phyloP scores from a whole-genome alignment of 768 basidiomycete genomes.

The Leccinellum albellum region DNA sequence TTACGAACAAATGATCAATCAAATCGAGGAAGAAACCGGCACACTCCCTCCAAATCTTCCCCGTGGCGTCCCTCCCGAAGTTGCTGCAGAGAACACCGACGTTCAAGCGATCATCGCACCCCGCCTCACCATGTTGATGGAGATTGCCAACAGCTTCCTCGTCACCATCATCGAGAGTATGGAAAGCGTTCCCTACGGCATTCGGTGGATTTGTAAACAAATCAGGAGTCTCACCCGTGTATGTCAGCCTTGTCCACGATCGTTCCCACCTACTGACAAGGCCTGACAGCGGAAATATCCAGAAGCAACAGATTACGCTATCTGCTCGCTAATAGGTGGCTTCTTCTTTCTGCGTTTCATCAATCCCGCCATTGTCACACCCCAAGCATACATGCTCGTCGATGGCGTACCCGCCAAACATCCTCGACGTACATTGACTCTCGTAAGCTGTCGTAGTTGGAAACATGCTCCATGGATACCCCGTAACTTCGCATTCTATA shows the following conservation, averaged over 20 bases:
- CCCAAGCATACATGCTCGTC: slow-evolving; percentile 99
- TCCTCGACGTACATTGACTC: slow-evolving; percentile 90
- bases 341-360: slow-evolving; percentile 99
- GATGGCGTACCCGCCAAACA: slow-evolving; percentile 98
- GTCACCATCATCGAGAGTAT: slow-evolving; percentile 97
- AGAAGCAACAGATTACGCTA: slow-evolving; percentile 96
- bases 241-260: slow-evolving; percentile 22
- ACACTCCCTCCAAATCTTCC: slow-evolving; percentile 87
- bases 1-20: slow-evolving; percentile 99
- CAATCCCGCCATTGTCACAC: slow-evolving; percentile 98
- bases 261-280: slow-evolving; percentile 9
- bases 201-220: slow-evolving; percentile 99
- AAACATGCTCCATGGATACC: not conserved
- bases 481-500: slow-evolving; percentile 29
- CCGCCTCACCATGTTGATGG: slow-evolving; percentile 97
- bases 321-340: slow-evolving; percentile 97
- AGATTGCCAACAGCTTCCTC: slow-evolving; percentile 97
- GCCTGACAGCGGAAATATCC: slow-evolving; percentile 87
- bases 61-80: slow-evolving; percentile 88
- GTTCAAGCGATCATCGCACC: slow-evolving; percentile 98
- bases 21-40: slow-evolving; percentile 97
- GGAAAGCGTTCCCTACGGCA: slow-evolving; percentile 98
- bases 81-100: slow-evolving; percentile 90
- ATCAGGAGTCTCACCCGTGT: slow-evolving; percentile 95
- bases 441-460: slow-evolving; percentile 44